Evolutionary conservation across 106 monocot genomes (phyloP).

Genomic region (Cymbidium sinense): DNA sequence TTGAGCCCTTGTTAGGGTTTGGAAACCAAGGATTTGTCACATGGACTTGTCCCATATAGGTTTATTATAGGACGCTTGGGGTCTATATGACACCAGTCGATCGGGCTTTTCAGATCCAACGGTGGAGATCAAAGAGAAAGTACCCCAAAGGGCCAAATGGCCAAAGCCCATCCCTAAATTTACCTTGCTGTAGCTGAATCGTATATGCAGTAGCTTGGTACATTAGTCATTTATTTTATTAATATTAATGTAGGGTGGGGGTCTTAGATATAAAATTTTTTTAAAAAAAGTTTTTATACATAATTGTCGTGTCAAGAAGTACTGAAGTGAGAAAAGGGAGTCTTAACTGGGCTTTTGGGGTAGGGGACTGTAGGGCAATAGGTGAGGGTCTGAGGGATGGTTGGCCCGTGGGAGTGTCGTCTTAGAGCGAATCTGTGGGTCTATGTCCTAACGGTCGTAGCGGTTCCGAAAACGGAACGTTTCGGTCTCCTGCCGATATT

Average conservation of each 20-base stretch:
- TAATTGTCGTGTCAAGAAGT: slow-evolving; percentile 2
- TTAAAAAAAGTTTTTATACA: neutral
- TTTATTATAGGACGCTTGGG: neutral
- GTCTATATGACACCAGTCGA: neutral
- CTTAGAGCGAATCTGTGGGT: neutral
- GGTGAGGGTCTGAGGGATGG: neutral
- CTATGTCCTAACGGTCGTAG: neutral
- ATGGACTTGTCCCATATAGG: neutral
- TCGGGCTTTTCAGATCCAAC: neutral
- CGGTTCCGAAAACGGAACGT: neutral
- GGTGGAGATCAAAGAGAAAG: neutral
- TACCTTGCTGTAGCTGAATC: neutral
- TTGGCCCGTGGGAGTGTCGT: neutral
- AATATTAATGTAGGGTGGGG: neutral
- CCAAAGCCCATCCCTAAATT: neutral
- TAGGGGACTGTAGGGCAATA: too few relatives aligned
- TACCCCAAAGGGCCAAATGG: too few relatives aligned
- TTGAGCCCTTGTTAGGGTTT: neutral
- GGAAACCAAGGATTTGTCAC: slow-evolving; percentile 2
- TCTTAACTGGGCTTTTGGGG: neutral
- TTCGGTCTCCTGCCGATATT: neutral
- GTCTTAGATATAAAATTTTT: neutral
- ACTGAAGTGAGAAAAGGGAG: neutral
- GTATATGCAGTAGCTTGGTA: neutral
- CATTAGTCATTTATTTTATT: neutral